Evolutionary conservation across 2,329 filamentous ascomycete genomes (phyloP), one percentile per base, ranked within the genome.

Genomic region (Purpureocillium lavendulum): DNA sequence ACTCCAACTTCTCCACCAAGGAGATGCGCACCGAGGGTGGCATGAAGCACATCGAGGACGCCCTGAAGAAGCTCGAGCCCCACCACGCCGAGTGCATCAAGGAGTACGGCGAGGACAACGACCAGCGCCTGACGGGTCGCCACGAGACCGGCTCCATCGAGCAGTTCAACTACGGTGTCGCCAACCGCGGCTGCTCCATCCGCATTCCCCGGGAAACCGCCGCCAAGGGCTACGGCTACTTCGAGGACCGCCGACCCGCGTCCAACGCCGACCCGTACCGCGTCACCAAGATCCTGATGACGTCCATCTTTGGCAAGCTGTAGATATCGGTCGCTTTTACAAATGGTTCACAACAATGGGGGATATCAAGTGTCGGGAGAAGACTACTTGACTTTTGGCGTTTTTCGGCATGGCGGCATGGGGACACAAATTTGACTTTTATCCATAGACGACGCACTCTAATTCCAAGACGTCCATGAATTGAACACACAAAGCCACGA

Each of bases 121-220:
- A 92, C 54, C 77, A 84, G 54, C 89, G 92, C 60, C 84, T 97
- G 55, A 97, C 90, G 39, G 92, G 92, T 54, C 76, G 77, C 50
- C 87, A 96, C 69, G 92, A 98, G 80, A 98, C 92, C 10, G 89
- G 89, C 35, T 79, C 75, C 54, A 96, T 95, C 58, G 90, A 98
- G 60, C 77, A 84, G 63, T 98, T 98, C 78, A 81, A 80, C 53
- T 97, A 82, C 66, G 90, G 92, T 60, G 82, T 97, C 46, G 92
- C 92, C 64, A 90, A 97, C 82, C 88, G 92, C 67, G 92, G 90
- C 58, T 83, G 86, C 43, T 94, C 85, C 30, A 89, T 97, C 57
- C 87, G 92, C 64, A 92, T 98, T 54, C 89, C 89, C 54, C 82
- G 88, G 56, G 80, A 87, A 55, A 79, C 77, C 53, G 88, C 84